Conservation (phyloP, 345 rosid genomes). For the Hibiscus trionum region DNA sequence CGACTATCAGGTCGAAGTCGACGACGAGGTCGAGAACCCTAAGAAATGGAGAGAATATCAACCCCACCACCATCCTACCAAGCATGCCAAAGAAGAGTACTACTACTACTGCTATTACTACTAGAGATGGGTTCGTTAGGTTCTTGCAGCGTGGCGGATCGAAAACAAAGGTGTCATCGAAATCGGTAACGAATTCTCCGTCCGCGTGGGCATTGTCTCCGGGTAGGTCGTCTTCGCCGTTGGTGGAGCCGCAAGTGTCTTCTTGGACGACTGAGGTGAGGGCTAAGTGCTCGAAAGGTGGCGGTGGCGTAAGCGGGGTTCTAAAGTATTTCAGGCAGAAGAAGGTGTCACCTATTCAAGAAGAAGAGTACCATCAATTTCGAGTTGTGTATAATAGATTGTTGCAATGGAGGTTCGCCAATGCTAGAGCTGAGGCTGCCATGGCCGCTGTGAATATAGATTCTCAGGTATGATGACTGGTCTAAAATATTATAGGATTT, state of each 20-base stretch:
- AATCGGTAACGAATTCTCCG: constrained; percentile 30
- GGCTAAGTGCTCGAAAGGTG: constrained; percentile 18
- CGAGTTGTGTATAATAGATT: constrained; percentile 39
- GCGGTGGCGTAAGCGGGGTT: constrained; percentile 49
- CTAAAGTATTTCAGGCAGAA: constrained; percentile 62
- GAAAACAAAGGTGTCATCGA: constrained; percentile 21
- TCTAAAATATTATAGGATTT: too few species aligned
- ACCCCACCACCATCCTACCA: not conserved
- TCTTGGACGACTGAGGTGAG: constrained; percentile 14
- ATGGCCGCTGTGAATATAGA: constrained; percentile 22
- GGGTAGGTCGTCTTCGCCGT: constrained; percentile 35
- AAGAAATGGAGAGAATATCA: constrained; percentile 6
- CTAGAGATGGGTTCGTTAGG: constrained; percentile 24
- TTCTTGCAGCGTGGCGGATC: constrained; percentile 24
- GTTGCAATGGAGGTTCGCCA: constrained; percentile 58
- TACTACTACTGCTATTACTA: not conserved
- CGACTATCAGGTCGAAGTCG: constrained; percentile 30
- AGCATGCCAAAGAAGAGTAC: constrained; percentile 12
- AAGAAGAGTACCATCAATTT: constrained; percentile 44
- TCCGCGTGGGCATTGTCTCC: constrained; percentile 85
- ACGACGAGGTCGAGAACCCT: constrained; percentile 26
- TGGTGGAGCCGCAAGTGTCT: not conserved
- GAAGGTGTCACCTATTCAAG: constrained; percentile 44
- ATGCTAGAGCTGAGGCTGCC: constrained; percentile 45
- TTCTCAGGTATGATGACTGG: constrained; percentile 32